Evolutionary conservation across 306 rosid species (phyloP).

Genomic region (Potentilla sterilis): DNA sequence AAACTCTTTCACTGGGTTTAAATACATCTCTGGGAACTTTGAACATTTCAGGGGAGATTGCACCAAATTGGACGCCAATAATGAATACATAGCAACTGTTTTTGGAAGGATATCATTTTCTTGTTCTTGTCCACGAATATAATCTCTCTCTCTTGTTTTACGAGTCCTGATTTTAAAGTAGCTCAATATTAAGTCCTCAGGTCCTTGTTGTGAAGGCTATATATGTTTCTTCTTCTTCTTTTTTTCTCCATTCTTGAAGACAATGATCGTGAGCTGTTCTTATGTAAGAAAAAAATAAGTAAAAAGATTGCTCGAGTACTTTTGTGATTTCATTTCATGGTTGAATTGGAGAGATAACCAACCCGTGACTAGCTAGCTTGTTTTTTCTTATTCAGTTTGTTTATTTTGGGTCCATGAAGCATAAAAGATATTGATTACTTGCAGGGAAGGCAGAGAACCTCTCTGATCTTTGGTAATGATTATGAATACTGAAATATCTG

Average conservation of each 20-base stretch:
- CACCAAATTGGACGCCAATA: conserved; percentile 39
- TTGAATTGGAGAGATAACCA: conserved; percentile 31
- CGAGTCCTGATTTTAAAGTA: neutral
- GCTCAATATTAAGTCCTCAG: neutral
- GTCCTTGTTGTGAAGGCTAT: neutral
- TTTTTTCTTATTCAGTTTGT: neutral
- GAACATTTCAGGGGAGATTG: conserved; percentile 32
- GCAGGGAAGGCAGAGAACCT: conserved; percentile 37
- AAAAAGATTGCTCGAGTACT: conserved; percentile 32
- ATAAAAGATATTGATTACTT: conserved; percentile 32
- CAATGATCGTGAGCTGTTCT: conserved; percentile 65
- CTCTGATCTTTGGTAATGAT: conserved; percentile 54
- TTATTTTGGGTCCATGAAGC: conserved; percentile 25
- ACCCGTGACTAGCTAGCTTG: conserved; percentile 50
- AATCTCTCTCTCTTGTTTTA: neutral
- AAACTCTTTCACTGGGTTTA: conserved; percentile 14
- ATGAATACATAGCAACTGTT: conserved; percentile 42
- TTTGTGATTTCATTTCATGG: conserved; percentile 32
- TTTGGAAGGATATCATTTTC: neutral
- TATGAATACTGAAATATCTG: conserved; percentile 66
- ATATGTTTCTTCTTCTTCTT: neutral
- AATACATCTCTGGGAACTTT: conserved; percentile 23
- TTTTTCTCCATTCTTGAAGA: conserved; percentile 54
- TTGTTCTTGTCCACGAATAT: neutral
- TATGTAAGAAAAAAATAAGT: conserved; percentile 40